A percentile compares a stretch with the other conserved stretches of the same genome.
Evolutionary conservation across 2,329 filamentous ascomycete genomes (phyloP).

Genomic region (Alternaria sp.): DNA sequence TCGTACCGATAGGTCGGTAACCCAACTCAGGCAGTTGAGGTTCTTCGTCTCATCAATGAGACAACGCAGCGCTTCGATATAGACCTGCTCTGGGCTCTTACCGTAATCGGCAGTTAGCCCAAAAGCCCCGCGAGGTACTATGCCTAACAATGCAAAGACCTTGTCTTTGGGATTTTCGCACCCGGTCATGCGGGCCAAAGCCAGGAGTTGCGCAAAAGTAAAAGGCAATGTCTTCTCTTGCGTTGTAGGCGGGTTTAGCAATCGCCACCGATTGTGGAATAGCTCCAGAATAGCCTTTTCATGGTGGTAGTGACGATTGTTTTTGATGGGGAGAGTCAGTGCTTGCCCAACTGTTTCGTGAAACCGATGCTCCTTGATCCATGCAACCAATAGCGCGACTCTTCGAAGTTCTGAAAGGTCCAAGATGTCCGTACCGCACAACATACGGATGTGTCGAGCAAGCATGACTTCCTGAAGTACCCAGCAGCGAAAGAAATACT

Average conservation of each 20-base stretch:
- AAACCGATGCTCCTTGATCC: neutral
- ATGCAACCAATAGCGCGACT: neutral
- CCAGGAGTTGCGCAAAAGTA: neutral
- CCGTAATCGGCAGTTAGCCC: neutral
- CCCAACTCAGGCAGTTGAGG: constrained; percentile 1
- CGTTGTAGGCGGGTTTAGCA: neutral
- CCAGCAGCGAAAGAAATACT: constrained; percentile 7
- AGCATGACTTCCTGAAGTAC: constrained; percentile 4
- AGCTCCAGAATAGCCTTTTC: neutral
- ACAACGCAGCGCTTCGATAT: neutral
- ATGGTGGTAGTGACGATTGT: neutral
- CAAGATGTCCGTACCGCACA: neutral
- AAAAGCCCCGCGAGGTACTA: neutral
- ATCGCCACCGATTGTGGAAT: neutral
- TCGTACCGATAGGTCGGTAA: neutral
- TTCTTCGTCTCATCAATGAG: neutral
- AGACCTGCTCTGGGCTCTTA: neutral
- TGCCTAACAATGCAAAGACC: neutral
- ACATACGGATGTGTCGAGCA: neutral
- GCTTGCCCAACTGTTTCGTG: neutral
- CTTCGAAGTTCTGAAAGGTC: neutral
- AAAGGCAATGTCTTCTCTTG: neutral
- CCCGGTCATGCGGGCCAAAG: neutral
- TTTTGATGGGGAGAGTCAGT: neutral
- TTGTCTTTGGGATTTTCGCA: constrained; percentile 2